Conservation (phyloP, 2,329 filamentous ascomycete species). For the Domatiomyces catenatus region DNA sequence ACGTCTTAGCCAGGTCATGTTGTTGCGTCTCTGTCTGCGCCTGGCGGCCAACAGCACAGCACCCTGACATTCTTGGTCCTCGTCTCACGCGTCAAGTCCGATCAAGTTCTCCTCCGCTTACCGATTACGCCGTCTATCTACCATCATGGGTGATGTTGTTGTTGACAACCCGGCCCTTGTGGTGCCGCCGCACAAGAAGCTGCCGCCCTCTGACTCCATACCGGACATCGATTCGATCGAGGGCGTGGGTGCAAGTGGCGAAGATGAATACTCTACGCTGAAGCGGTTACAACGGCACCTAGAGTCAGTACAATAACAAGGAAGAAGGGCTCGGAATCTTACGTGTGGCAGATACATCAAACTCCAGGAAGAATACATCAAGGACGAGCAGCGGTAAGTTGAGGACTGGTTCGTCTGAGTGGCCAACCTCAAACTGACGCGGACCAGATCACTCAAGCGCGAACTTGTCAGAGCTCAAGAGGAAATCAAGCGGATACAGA, state of each 20-base stretch:
- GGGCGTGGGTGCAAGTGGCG: conserved; percentile 62
- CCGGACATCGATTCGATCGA: conserved; percentile 83
- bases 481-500: conserved; percentile 99
- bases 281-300: conserved; percentile 95
- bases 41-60: not conserved
- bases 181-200: conserved; percentile 65
- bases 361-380: conserved; percentile 99
- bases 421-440: conserved; percentile 1
- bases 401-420: not conserved
- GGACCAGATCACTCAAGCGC: conserved; percentile 70
- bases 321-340: conserved; percentile 13
- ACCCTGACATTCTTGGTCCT: not conserved
- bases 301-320: conserved; percentile 46
- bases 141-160: conserved; percentile 66
- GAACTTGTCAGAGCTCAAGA: conserved; percentile 95
- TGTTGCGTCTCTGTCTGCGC: not conserved
- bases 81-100: not conserved
- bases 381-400: conserved; percentile 82
- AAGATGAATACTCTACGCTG: conserved; percentile 84
- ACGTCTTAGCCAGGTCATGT: not conserved
- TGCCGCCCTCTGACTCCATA: conserved; percentile 59
- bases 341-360: conserved; percentile 59
- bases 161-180: conserved; percentile 67
- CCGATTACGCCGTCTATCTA: not conserved
- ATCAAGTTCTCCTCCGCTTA: not conserved